Conservation (phyloP, 768 basidiomycete species). For the Atractiella rhizophila region DNA sequence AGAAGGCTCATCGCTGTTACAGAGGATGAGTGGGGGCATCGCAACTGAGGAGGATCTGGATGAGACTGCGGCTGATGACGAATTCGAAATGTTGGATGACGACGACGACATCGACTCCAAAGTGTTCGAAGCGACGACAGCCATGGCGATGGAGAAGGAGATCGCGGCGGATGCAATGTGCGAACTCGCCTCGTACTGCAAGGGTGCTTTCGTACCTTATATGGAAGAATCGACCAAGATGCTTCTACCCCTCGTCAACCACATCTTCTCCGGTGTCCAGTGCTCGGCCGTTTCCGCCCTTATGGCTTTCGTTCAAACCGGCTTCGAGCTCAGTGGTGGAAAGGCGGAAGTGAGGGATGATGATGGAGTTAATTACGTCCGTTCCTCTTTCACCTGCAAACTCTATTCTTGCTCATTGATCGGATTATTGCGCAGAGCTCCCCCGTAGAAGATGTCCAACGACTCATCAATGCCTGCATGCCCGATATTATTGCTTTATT, state of each 20-base stretch:
- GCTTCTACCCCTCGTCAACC: conserved; percentile 50
- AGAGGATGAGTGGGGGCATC: conserved; percentile 7
- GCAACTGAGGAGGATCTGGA: conserved; percentile 23
- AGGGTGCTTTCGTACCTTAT: conserved; percentile 64
- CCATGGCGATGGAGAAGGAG: conserved; percentile 95
- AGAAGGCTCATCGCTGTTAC: not conserved
- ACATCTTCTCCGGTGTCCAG: conserved; percentile 88
- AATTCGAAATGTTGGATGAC: no score
- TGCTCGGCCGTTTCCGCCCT: conserved; percentile 74
- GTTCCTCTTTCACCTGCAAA: not conserved
- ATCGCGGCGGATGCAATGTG: conserved; percentile 92
- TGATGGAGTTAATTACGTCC: not conserved
- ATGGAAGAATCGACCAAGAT: conserved; percentile 58
- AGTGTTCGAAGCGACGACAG: conserved; percentile 41
- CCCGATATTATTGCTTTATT: conserved; percentile 62
- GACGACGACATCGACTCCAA: conserved; percentile 29
- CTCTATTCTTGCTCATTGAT: no score
- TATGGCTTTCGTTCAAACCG: conserved; percentile 64
- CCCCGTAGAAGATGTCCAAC: conserved; percentile 36
- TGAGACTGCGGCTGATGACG: conserved; percentile 12
- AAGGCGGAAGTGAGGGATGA: conserved; percentile 55
- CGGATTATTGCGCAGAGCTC: not conserved
- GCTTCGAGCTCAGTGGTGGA: conserved; percentile 65
- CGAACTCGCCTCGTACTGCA: conserved; percentile 58
- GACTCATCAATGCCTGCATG: conserved; percentile 51